These are phyloP conservation scores for Chrysoporthe puriensis DNA, from an alignment of 2,329 filamentous ascomycete genomes.

Conservation along the genomic window DNA sequence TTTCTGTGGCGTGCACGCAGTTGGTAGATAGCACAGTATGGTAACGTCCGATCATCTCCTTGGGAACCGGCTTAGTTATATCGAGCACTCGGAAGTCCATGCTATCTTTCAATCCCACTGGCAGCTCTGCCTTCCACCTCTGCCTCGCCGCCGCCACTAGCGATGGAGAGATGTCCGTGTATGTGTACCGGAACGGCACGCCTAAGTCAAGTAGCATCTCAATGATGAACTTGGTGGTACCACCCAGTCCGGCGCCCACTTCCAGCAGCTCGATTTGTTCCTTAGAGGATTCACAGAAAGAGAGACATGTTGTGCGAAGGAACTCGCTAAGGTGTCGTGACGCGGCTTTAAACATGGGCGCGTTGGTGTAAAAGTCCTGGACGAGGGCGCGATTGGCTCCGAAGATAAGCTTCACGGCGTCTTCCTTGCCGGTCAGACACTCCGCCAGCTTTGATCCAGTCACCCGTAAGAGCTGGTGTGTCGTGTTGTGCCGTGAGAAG, in stretches of 20 bases:
- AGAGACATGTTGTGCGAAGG: too few relatives aligned
- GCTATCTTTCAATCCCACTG: background rate
- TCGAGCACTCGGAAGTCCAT: constrained; percentile 37
- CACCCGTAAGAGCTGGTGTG: constrained; percentile 38
- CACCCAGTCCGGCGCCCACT: constrained; percentile 48
- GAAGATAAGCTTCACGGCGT: constrained; percentile 46
- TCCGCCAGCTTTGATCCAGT: constrained; percentile 41
- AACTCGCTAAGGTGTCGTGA: too few relatives aligned
- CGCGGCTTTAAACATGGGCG: constrained; percentile 31
- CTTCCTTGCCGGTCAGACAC: constrained; percentile 41
- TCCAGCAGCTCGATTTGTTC: constrained; percentile 43
- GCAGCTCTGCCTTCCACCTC: background rate
- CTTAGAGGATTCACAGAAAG: background rate
- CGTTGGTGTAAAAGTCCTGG: constrained; percentile 41
- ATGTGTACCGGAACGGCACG: constrained; percentile 42
- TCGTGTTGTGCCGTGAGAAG: constrained; percentile 37
- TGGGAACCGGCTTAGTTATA: constrained; percentile 25
- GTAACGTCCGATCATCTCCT: constrained; percentile 19
- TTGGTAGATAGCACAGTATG: constrained; percentile 42
- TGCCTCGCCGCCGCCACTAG: constrained; percentile 35
- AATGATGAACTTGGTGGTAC: constrained; percentile 42
- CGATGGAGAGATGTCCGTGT: constrained; percentile 46
- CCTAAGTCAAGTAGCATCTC: constrained; percentile 31
- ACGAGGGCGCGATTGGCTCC: constrained; percentile 35
- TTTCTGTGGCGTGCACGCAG: constrained; percentile 41